Percentiles rank a stretch among this genome's conserved stretches.
Evolutionary conservation across 2,329 filamentous ascomycete genomes (phyloP).

Genomic region (Escovopsis sp.): DNA sequence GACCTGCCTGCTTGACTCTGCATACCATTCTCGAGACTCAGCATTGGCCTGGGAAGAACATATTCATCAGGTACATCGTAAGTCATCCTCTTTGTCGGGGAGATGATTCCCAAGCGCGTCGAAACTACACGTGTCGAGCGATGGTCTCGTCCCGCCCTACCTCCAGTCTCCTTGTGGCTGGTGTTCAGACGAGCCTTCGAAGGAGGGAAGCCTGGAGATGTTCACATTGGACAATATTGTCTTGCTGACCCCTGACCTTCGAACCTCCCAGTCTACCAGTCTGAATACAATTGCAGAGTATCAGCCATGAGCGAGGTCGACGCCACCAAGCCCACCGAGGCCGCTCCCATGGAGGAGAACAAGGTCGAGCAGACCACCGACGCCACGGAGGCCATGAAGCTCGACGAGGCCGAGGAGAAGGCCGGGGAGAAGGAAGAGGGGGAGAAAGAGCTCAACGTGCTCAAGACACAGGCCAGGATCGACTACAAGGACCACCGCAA

Average conservation of each 20-base stretch:
- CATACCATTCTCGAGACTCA: background rate
- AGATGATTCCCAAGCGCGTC: too few species aligned
- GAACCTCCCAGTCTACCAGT: too few species aligned
- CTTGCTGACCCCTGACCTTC: too few species aligned
- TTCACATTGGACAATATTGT: too few species aligned
- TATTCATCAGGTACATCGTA: too few species aligned
- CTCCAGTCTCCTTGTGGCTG: too few species aligned
- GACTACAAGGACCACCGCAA: conserved; percentile 27
- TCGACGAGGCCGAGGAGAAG: conserved; percentile 2
- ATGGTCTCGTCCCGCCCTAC: too few species aligned
- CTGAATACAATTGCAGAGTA: background rate
- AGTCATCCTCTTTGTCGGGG: too few species aligned
- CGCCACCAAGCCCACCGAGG: conserved; percentile 24
- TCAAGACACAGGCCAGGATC: conserved; percentile 29
- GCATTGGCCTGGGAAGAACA: too few species aligned
- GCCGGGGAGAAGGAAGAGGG: conserved; percentile 5
- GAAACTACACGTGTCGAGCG: too few species aligned
- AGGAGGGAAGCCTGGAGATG: too few species aligned
- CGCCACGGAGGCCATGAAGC: conserved; percentile 5
- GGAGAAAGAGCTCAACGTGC: conserved; percentile 16
- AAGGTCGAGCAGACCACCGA: conserved; percentile 9
- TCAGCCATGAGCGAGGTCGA: conserved; percentile 25
- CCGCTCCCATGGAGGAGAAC: conserved; percentile 11
- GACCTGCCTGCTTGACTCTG: background rate
- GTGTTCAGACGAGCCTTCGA: too few species aligned